Conservation (phyloP, 2,329 filamentous ascomycete species). For the Trichocomaceae sp. region DNA sequence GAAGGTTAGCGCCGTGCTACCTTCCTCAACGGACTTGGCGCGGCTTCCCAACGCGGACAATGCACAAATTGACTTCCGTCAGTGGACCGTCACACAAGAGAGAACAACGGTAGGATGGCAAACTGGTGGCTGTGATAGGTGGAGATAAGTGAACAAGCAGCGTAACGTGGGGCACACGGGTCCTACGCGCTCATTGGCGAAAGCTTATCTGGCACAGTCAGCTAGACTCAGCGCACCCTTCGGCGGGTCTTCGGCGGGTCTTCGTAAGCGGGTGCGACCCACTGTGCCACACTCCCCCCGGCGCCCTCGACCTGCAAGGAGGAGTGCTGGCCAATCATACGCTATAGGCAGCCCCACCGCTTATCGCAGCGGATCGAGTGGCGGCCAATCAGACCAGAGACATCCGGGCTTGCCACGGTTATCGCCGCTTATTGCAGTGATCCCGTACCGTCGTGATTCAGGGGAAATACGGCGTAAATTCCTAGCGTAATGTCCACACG, state of each 20-base stretch:
- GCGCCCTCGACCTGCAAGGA: background rate
- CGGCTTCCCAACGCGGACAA: background rate
- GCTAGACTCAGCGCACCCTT: too few species aligned
- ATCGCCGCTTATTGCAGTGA: background rate
- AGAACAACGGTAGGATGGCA: too few species aligned
- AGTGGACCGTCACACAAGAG: too few species aligned
- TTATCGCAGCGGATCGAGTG: background rate
- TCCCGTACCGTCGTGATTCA: background rate
- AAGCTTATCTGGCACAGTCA: background rate
- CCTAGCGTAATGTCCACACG: background rate
- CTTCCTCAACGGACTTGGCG: background rate
- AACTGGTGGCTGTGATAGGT: background rate
- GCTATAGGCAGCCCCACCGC: too few species aligned
- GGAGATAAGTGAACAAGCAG: background rate
- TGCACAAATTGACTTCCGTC: background rate
- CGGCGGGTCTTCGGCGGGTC: too few species aligned
- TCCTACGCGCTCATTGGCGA: background rate
- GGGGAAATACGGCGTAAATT: background rate
- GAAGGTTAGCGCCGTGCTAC: too few species aligned
- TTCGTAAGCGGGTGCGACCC: too few species aligned
- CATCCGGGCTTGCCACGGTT: background rate
- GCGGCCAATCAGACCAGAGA: background rate
- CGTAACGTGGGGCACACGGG: background rate
- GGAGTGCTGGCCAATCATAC: background rate
- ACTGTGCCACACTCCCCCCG: too few species aligned